Evolutionary conservation across 768 basidiomycete species (phyloP).

Genomic region (Boletus subparvulus): DNA sequence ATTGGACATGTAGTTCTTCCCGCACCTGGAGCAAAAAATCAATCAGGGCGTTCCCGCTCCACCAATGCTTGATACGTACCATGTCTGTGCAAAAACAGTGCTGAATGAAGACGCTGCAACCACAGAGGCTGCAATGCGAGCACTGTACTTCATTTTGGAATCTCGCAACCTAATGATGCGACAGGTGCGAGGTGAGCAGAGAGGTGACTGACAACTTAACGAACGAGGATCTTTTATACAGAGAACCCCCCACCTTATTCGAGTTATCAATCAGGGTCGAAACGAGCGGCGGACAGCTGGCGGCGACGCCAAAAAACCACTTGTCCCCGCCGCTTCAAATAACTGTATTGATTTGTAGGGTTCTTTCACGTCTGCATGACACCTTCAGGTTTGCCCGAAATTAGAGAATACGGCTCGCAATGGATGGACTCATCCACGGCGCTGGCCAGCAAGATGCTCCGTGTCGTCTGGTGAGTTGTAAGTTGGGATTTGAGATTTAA

Average conservation of each 20-base stretch:
- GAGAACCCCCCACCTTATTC: background rate
- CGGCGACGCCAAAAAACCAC: background rate
- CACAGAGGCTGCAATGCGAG: background rate
- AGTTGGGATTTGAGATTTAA: no score
- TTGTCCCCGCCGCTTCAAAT: no score
- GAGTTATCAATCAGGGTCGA: background rate
- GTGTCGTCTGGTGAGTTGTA: no score
- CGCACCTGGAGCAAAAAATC: constrained; percentile 39
- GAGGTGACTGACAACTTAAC: background rate
- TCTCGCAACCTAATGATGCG: background rate
- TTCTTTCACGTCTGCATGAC: no score
- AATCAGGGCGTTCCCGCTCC: background rate
- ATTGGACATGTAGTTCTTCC: constrained; percentile 46
- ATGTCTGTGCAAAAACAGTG: constrained; percentile 25
- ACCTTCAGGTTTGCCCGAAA: no score
- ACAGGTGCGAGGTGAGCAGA: background rate
- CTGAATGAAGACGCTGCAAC: constrained; percentile 12
- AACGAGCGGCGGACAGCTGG: no score
- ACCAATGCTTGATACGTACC: constrained; percentile 10
- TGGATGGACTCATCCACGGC: no score
- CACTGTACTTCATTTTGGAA: constrained; percentile 20
- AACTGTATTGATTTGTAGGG: no score
- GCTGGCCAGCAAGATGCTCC: no score
- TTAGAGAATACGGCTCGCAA: no score
- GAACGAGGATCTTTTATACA: constrained; percentile 9